Conservation (phyloP, 2,329 filamentous ascomycete genomes). For the Clathrospora elynae region DNA sequence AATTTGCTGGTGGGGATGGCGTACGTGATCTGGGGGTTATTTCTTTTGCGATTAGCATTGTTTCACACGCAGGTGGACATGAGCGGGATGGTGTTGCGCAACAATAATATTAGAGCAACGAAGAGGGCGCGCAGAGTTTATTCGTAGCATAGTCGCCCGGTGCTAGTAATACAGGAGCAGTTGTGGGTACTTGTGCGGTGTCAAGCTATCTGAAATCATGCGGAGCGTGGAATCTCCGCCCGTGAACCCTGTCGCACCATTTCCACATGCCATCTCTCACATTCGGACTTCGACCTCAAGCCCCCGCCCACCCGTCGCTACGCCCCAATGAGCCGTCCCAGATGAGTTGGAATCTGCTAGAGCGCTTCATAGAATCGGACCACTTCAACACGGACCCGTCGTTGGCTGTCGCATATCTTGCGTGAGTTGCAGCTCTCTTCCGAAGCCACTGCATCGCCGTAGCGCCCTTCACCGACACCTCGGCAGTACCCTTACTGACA, state of each 20-base stretch:
- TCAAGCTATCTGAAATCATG: constrained; percentile 10
- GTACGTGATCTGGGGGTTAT: constrained; percentile 5
- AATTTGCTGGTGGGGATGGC: constrained; percentile 12
- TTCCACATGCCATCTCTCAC: constrained; percentile 28
- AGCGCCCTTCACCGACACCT: constrained; percentile 16
- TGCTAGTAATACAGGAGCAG: too few species aligned
- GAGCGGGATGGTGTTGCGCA: too few species aligned
- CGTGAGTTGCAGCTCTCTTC: constrained; percentile 62
- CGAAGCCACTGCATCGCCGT: constrained; percentile 30
- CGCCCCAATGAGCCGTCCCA: constrained; percentile 49
- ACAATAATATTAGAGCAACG: too few species aligned
- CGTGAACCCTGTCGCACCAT: constrained; percentile 24
- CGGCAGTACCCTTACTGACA: constrained; percentile 20
- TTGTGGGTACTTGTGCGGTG: too few species aligned
- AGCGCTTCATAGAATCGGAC: constrained; percentile 90
- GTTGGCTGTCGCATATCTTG: constrained; percentile 85
- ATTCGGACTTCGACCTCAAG: constrained; percentile 22
- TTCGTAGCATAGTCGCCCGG: too few species aligned
- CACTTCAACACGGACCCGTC: constrained; percentile 92
- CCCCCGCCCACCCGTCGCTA: constrained; percentile 19
- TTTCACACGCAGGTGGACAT: too few species aligned
- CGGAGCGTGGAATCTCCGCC: constrained; percentile 16
- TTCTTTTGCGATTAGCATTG: too few species aligned
- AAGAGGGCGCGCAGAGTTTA: too few species aligned
- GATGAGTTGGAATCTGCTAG: constrained; percentile 79